Percentiles rank a stretch among this genome's conserved stretches.
phyloP scores from a whole-genome alignment of 148 eudicot species.

The Rhododendron simsii region DNA sequence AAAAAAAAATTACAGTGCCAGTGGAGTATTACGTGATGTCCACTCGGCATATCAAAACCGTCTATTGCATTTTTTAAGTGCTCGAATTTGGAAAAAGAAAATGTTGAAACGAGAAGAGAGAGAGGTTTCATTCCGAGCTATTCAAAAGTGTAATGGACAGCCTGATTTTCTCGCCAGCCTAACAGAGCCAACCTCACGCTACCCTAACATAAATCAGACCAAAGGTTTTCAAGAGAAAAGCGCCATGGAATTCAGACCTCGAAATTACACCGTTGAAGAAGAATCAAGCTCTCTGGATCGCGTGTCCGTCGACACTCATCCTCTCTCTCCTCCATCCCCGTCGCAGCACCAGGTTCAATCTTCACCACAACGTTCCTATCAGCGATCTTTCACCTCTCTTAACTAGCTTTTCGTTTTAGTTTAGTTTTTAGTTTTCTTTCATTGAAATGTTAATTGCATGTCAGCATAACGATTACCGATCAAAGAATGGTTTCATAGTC shows the following conservation, averaged over 20 bases:
- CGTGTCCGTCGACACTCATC: constrained; percentile 37
- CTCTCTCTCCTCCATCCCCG: constrained; percentile 39
- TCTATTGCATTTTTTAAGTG: too few species aligned
- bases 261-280: constrained; percentile 45
- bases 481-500: not conserved
- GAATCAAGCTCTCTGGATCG: constrained; percentile 38
- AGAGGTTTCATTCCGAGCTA: too few species aligned
- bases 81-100: too few species aligned
- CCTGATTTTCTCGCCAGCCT: constrained; percentile 7
- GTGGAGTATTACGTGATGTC: fast-evolving
- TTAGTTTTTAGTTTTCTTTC: not conserved
- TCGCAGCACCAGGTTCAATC: constrained; percentile 34
- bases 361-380: not conserved
- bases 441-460: not conserved
- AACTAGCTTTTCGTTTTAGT: not conserved
- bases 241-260: constrained; percentile 43
- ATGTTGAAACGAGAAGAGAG: too few species aligned
- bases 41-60: fast-evolving
- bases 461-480: not conserved
- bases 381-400: not conserved
- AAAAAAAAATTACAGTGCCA: too few species aligned
- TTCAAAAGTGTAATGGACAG: fast-evolving
- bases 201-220: not conserved
- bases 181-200: not conserved
- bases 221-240: not conserved